Conservation (phyloP, 345 rosid genomes). For the Eucalyptus erythrocorys region DNA sequence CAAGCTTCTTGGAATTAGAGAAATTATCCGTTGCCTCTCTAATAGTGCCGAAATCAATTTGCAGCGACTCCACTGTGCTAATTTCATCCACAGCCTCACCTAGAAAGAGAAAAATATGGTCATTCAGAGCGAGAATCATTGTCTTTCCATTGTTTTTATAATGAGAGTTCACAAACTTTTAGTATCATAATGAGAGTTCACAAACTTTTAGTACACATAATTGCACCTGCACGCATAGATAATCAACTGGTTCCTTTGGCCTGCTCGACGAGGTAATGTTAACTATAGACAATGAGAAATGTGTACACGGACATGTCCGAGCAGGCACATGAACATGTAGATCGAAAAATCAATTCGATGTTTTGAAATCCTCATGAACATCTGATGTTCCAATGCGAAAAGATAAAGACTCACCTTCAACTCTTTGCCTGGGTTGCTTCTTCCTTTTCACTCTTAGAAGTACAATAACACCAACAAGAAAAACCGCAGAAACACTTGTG, state of each 20-base stretch:
- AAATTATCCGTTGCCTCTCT: conserved; percentile 3
- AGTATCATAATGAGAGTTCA: too few species aligned
- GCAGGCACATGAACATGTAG: too few species aligned
- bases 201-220: background rate
- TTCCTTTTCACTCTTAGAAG: background rate
- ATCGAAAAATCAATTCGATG: too few species aligned
- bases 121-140: background rate
- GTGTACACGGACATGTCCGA: too few species aligned
- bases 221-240: too few species aligned
- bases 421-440: background rate
- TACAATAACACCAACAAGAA: too few species aligned
- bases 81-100: background rate
- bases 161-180: background rate
- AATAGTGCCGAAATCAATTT: background rate
- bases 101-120: background rate
- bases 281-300: too few species aligned
- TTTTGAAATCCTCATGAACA: too few species aligned
- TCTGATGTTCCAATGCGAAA: background rate
- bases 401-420: background rate
- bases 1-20: conserved; percentile 12
- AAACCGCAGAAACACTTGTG: too few species aligned
- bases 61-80: background rate
- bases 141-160: too few species aligned
- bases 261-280: too few species aligned
- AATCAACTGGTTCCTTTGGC: too few species aligned